Base-by-base conservation (phyloP, 2,329 filamentous ascomycete species). In the Xylaria arbuscula region DNA sequence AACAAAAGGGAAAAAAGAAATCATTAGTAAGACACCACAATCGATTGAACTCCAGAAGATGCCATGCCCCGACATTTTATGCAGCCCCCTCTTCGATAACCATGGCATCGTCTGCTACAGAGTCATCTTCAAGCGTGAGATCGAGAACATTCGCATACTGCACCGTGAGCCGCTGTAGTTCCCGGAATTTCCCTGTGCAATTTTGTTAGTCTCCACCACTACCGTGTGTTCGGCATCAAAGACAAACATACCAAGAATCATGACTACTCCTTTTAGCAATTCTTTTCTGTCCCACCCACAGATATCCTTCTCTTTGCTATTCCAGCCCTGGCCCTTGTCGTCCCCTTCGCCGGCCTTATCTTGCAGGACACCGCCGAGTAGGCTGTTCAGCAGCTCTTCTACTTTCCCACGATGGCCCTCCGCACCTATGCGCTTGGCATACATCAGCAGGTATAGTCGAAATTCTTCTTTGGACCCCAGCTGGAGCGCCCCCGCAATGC, bases 361-460 rank as follows among this genome's bases (percentile, higher is more conserved):
- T 69, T 86, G 86, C 77, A 86, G 85, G 74, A 86, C 88, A 59
- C 92, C 92, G 8, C 94, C 94, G 57, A 97, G 84, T 50, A 99
- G 83, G 54, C 89, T 92, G 73, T 93, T 91, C 34, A 98, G 83
- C 10, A 99, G 84, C 82, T 99, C 97, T 78, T 98, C 95, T 1
- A 98, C 94, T 82, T 99, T 99, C 65, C 89, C 86, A 73, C 91
- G 89, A 60, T 95, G 83, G 0, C 94, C 94, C 79, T 99, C 97
- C 0, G 94, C 93, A 0, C 96, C 96, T 6, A 99, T 88, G 0
- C 96, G 90, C 82, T 98, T 98, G 3, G 94, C 95, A 76, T 99
- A 99, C 94, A 98, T 98, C 76, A 94, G 92, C n/a, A 99, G 83
- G 76, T 98, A 98, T 1, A 97, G 85, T 66, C 93, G 89, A 82